Evolutionary conservation across 2,329 filamentous ascomycete genomes (phyloP).

Genomic region (Lecanicillium sp.): DNA sequence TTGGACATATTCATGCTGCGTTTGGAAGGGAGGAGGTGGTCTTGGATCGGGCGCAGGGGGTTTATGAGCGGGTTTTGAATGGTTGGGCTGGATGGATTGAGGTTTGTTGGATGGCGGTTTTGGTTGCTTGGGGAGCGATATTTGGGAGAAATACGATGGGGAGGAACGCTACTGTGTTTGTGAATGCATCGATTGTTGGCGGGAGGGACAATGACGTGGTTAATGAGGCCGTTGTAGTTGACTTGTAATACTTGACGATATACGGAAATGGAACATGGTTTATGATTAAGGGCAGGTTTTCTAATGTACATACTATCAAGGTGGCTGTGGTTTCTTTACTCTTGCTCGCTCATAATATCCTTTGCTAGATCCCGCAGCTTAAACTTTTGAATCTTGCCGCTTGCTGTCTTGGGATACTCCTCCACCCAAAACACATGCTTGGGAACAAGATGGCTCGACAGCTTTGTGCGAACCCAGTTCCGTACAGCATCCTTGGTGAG

Average conservation of each 20-base stretch:
- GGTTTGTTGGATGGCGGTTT: slow-evolving; percentile 12
- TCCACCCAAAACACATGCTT: slow-evolving; percentile 83
- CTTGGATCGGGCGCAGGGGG: slow-evolving; percentile 11
- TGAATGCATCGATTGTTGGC: slow-evolving; percentile 11
- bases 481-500: slow-evolving; percentile 54
- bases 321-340: background rate
- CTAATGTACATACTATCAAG: background rate
- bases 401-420: slow-evolving; percentile 88
- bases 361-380: slow-evolving; percentile 62
- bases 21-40: slow-evolving; percentile 15
- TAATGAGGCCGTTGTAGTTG: background rate
- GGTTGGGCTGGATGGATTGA: slow-evolving; percentile 14
- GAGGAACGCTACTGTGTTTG: slow-evolving; percentile 5
- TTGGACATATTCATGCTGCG: slow-evolving; percentile 17
- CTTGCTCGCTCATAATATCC: slow-evolving; percentile 19
- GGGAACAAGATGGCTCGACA: slow-evolving; percentile 73
- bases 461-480: slow-evolving; percentile 59
- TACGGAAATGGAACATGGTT: too few species aligned
- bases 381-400: slow-evolving; percentile 95
- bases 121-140: slow-evolving; percentile 6
- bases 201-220: slow-evolving; percentile 5
- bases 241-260: background rate
- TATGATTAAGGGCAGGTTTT: too few species aligned
- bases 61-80: slow-evolving; percentile 12
- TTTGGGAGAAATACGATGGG: background rate